These are phyloP conservation scores for Paraleonurus japonicus DNA, from an alignment of 257 asterid genomes.

Conservation along the genomic window DNA sequence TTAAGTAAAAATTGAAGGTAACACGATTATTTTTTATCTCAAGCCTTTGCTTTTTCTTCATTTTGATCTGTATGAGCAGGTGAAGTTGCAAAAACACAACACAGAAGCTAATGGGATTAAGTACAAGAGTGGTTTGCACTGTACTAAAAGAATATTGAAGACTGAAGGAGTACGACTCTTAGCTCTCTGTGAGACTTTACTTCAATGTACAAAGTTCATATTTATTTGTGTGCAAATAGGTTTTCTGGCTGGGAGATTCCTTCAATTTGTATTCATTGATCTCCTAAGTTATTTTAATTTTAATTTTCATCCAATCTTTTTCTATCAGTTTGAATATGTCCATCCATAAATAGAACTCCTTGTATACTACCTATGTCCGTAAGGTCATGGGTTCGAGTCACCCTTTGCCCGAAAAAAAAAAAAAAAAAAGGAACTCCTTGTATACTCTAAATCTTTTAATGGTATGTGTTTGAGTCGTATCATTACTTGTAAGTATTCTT, in stretches of 20 bases:
- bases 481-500: constrained; percentile 10
- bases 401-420: too few relatives aligned
- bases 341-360: not conserved
- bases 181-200: constrained; percentile 28
- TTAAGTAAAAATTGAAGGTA: not conserved
- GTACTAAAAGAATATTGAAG: constrained; percentile 74
- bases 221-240: constrained; percentile 6
- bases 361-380: too few relatives aligned
- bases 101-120: constrained; percentile 66
- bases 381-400: too few relatives aligned
- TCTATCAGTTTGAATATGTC: constrained; percentile 16
- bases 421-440: too few relatives aligned
- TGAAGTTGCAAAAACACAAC: constrained; percentile 85
- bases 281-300: not conserved
- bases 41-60: not conserved
- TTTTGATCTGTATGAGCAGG: constrained; percentile 48
- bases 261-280: not conserved
- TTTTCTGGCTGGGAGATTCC: not conserved
- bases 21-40: constrained; percentile 9
- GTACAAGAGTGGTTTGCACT: constrained; percentile 77
- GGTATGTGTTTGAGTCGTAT: constrained; percentile 2
- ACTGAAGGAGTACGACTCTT: constrained; percentile 83
- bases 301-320: constrained; percentile 2
- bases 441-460: not conserved
- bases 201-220: constrained; percentile 17